These are phyloP conservation scores for Ogataea trehaloabstinens DNA, from an alignment of 805 yeast species.

Conservation along the genomic window DNA sequence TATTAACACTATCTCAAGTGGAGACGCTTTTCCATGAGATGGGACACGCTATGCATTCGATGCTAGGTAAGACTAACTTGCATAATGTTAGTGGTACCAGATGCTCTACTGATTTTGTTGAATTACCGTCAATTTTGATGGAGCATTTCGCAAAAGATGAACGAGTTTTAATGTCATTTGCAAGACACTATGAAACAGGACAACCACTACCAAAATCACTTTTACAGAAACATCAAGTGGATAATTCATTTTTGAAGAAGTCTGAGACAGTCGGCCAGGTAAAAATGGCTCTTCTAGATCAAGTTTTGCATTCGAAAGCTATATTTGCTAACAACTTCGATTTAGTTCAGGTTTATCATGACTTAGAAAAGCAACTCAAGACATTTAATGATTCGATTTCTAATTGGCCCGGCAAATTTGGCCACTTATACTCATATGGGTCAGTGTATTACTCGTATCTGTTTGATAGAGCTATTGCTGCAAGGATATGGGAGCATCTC, in stretches of 20 bases:
- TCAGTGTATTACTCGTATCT: conserved; percentile 91
- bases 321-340: conserved; percentile 45
- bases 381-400: conserved; percentile 69
- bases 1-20: conserved; percentile 72
- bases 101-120: conserved; percentile 95
- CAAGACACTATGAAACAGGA: conserved; percentile 68
- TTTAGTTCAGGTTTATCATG: conserved; percentile 62
- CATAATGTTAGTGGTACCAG: conserved; percentile 95
- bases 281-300: conserved; percentile 88
- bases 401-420: conserved; percentile 92
- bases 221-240: conserved; percentile 50
- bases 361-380: conserved; percentile 54
- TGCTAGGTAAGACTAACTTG: conserved; percentile 86
- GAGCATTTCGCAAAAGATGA: conserved; percentile 86
- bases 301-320: conserved; percentile 59
- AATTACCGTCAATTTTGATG: conserved; percentile 94
- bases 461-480: conserved; percentile 89
- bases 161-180: conserved; percentile 69
- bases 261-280: conserved; percentile 85
- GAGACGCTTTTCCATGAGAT: conserved; percentile 96
- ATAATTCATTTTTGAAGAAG: conserved; percentile 52
- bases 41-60: conserved; percentile 99
- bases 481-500: conserved; percentile 73
- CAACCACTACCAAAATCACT: conserved; percentile 52
- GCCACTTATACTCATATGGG: conserved; percentile 91